A percentile compares a stretch with the other conserved stretches of the same genome.
Conservation (phyloP, 2,329 filamentous ascomycete species). For the Sarocladium kiliense region DNA sequence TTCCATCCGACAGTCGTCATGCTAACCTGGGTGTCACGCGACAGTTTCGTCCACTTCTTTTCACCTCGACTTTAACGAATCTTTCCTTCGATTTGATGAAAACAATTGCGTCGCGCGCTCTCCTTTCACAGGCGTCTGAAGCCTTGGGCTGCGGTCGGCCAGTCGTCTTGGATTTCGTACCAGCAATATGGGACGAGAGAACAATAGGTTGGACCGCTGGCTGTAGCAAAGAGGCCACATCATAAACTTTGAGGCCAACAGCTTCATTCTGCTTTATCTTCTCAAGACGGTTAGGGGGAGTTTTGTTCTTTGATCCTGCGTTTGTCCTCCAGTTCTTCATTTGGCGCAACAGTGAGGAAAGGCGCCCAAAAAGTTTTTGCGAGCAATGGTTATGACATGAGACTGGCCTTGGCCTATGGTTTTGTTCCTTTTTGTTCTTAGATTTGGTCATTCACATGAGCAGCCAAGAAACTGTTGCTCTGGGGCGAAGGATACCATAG, state of each 20-base stretch:
- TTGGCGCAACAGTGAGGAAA: neutral
- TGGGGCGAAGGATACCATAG: constrained; percentile 1
- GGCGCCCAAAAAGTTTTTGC: constrained; percentile 1
- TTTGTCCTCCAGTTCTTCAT: neutral
- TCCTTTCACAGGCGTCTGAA: neutral
- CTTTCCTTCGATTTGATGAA: neutral
- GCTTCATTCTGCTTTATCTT: no score
- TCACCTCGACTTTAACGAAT: no score
- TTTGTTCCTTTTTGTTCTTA: neutral
- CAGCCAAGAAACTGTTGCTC: neutral
- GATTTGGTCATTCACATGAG: constrained; percentile 6
- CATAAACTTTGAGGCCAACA: no score
- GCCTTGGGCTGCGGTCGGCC: neutral
- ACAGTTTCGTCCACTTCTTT: no score
- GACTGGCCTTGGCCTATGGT: neutral
- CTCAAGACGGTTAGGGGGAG: neutral
- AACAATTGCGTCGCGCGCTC: neutral
- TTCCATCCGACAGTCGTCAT: no score
- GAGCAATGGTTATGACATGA: neutral
- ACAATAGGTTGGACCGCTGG: no score
- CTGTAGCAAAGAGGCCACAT: no score
- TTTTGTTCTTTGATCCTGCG: neutral
- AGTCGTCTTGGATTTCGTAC: no score
- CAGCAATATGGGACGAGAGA: neutral
- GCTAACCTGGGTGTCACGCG: no score